Base-by-base conservation (phyloP, 441 rosid species). In the Populus hybrid region DNA sequence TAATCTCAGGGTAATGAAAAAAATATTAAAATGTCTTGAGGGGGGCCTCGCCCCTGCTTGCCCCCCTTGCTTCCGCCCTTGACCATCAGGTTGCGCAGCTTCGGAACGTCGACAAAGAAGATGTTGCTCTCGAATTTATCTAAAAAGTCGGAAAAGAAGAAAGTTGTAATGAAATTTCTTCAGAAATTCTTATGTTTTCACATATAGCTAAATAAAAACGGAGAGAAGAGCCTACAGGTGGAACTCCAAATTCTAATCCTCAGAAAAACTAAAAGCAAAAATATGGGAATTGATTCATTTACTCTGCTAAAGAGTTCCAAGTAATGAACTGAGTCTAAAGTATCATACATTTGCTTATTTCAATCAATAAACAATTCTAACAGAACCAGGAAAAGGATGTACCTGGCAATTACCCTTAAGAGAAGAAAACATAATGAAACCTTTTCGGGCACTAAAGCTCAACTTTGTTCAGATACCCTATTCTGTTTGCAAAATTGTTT, bases 61-160 rank as follows among this genome's bases (percentile, higher is more conserved):
- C 26, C 26, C 26, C 26, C 26, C 26, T 26, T 26, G 26, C 26
- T 26, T 26, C 26, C 26, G 26, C 26, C 26, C 26, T 26, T 79
- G 16, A 35, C 70, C 75, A 40, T 70, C 65, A 87, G 50, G 71
- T 84, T 88, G 66, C 88, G 88, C 4, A 84, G 21, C 81, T 77
- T 85, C 23, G 98, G 85, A 73, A 94, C 91, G 21, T 85, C 84
- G 34, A 79, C 77, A 77, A 87, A 94, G 86, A 93, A 88, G 72
- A 94, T 89, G 42, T 87, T 84, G 68, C 77, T 76, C 80, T 81
- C 69, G 85, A 86, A 94, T 63, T 82, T 79, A 0, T 36, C 98
- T 94, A 92, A 84, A 59, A 14, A 4, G 32, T 24, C 75, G 1
- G 40, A 65, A 16, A 67, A 30, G 42, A 67, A 66, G 76, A 9